phyloP scores from a whole-genome alignment of 768 basidiomycete genomes.

The Termitomyces sp. region DNA sequence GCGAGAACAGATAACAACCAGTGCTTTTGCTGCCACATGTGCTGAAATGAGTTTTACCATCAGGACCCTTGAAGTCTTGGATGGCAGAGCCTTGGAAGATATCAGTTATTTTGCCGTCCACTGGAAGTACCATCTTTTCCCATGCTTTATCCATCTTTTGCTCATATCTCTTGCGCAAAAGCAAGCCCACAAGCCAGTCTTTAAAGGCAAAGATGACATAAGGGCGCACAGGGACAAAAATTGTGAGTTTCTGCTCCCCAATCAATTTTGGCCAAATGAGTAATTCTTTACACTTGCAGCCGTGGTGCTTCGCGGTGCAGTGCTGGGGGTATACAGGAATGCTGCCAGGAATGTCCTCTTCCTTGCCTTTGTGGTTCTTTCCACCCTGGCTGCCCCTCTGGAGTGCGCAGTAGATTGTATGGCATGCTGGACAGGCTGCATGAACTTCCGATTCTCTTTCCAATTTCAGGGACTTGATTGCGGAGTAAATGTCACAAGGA shows the following conservation, averaged over 20 bases:
- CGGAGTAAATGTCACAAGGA: neutral
- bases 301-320: no score
- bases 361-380: no score
- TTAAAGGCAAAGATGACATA: conserved; percentile 18
- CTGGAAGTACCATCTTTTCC: neutral
- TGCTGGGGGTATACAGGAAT: no score
- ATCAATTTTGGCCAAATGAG: no score
- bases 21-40: neutral
- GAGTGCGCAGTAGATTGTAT: neutral
- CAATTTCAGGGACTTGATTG: neutral
- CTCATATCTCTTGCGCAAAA: conserved; percentile 17
- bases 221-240: conserved; percentile 14
- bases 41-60: neutral
- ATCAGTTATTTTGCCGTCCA: no score
- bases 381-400: no score
- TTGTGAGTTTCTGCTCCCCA: no score
- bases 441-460: neutral
- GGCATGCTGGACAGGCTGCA: neutral
- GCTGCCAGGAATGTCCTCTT: no score
- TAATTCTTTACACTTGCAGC: no score
- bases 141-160: conserved; percentile 13
- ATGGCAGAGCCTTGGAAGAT: no score
- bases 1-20: no score
- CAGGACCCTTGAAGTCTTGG: neutral
- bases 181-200: conserved; percentile 21